Evolutionary conservation across 2,329 filamentous ascomycete species (phyloP), one percentile per base, ranked within the genome.

Genomic region (Mycosphaerella arachidis): DNA sequence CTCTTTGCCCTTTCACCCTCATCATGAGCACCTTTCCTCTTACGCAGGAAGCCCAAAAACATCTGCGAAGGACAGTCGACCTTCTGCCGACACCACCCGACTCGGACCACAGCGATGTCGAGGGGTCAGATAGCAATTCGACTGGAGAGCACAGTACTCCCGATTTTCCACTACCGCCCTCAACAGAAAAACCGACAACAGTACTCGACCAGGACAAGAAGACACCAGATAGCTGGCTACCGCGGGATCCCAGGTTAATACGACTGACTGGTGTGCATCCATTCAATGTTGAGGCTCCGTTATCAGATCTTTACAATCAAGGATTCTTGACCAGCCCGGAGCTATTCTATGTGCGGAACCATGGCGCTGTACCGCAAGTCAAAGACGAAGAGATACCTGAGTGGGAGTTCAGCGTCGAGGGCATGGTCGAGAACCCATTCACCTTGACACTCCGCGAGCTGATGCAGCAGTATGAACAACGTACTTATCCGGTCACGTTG

Each of bases 341-440:
- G 67, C 79, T 97, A 1, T 94, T 96, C 76, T 97, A 95, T 73
- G 92, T 97, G 8, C 82, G 92, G 37, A 97, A 96, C 70, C 92
- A 97, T 78, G 92, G 92, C 13, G 79, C 86, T 0, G 92, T 96
- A 7, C 92, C 92, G 0, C 78, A 84, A 57, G 89, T 94, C 18
- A 79, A 82, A 8, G 90, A 95, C 64, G 79, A 84, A 27, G 85
- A 90, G 4, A 85, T 91, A 59, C 82, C 86, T 46, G 83, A 88
- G 67, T 97, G 92, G 92, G 84, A 90, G 58, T 89, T 96, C 59
- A 86, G 85, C 0, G 81, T 97, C 29, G 90, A 95, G 76, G 92
- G 92, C n/a, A 77, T 96, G 63, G 92, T 96, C 3, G 85, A 91
- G 59, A 85, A 86, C 2, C 91, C 92, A 0, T 76, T 95, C 35